Conservation (phyloP, 2,329 filamentous ascomycete genomes). For the Blumeria hordei region DNA sequence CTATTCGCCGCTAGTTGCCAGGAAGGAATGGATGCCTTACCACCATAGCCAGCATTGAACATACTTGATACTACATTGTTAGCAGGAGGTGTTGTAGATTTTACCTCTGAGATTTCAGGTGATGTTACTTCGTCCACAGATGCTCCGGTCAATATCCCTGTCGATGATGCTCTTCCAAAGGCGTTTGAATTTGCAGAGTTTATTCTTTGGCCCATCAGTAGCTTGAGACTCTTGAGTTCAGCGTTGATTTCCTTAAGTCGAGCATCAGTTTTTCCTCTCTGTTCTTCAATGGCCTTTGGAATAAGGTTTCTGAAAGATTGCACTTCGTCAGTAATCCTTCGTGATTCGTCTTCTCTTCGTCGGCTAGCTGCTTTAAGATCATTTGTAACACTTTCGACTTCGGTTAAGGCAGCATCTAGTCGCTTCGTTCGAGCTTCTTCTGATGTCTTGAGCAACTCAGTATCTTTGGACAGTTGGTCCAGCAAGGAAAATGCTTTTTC, state of each 20-base stretch:
- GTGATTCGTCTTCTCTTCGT: slow-evolving; percentile 66
- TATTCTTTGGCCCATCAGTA: slow-evolving; percentile 47
- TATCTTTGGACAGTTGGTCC: slow-evolving; percentile 81
- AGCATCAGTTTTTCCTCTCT: slow-evolving; percentile 62
- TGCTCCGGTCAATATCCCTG: slow-evolving; percentile 2
- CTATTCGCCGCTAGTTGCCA: slow-evolving; percentile 52
- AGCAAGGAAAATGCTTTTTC: slow-evolving; percentile 76
- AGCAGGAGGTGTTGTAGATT: slow-evolving; percentile 14
- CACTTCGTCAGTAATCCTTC: slow-evolving; percentile 69
- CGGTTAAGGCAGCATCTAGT: slow-evolving; percentile 55
- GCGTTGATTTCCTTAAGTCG: slow-evolving; percentile 63
- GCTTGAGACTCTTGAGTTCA: slow-evolving; percentile 83
- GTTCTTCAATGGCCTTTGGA: slow-evolving; percentile 67
- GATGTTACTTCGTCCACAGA: slow-evolving; percentile 6
- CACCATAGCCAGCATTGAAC: slow-evolving; percentile 17
- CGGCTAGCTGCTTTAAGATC: slow-evolving; percentile 64
- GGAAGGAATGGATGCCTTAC: slow-evolving; percentile 47
- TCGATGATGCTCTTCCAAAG: slow-evolving; percentile 4
- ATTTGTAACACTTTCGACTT: slow-evolving; percentile 61
- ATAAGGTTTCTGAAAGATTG: slow-evolving; percentile 61
- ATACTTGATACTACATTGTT: slow-evolving; percentile 13
- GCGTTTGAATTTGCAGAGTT: slow-evolving; percentile 14
- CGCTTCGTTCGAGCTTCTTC: slow-evolving; percentile 67
- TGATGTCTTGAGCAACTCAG: slow-evolving; percentile 61
- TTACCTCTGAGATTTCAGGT: slow-evolving; percentile 7